Percentiles rank a stretch among this genome's conserved stretches.
Conservation (phyloP, 345 rosid species). For the Turnera subulata region DNA sequence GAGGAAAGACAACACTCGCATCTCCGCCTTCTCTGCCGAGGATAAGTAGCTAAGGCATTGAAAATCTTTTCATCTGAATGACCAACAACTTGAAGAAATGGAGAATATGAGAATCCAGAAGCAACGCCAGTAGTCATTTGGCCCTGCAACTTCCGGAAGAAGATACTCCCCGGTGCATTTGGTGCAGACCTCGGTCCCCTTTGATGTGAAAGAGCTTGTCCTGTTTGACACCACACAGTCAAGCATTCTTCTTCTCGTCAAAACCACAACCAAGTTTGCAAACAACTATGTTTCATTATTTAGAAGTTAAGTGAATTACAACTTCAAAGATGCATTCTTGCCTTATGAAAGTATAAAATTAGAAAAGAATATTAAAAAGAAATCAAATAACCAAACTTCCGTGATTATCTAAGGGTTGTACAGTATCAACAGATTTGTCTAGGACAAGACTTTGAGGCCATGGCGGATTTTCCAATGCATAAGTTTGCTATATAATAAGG, state of each 20-base stretch:
- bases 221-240: constrained; percentile 18
- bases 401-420: no score
- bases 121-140: constrained; percentile 26
- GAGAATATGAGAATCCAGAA: constrained; percentile 20
- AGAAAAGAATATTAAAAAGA: not conserved
- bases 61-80: constrained; percentile 21
- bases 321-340: not conserved
- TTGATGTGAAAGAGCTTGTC: constrained; percentile 20
- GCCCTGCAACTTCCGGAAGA: constrained; percentile 22
- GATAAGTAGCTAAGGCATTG: constrained; percentile 3
- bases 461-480: constrained; percentile 26
- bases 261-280: no score
- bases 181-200: constrained; percentile 20
- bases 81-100: constrained; percentile 12
- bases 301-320: constrained; percentile 3
- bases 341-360: not conserved
- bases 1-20: constrained; percentile 6
- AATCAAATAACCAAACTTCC: not conserved
- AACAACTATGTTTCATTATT: not conserved
- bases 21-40: constrained; percentile 12
- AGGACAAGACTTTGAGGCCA: not conserved
- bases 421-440: not conserved
- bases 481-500: not conserved
- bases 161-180: constrained; percentile 26
- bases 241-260: no score